These are phyloP conservation scores for Bryum argenteum DNA, from an alignment of 225 moss, liverwort and hornwort genomes.

Conservation along the genomic window DNA sequence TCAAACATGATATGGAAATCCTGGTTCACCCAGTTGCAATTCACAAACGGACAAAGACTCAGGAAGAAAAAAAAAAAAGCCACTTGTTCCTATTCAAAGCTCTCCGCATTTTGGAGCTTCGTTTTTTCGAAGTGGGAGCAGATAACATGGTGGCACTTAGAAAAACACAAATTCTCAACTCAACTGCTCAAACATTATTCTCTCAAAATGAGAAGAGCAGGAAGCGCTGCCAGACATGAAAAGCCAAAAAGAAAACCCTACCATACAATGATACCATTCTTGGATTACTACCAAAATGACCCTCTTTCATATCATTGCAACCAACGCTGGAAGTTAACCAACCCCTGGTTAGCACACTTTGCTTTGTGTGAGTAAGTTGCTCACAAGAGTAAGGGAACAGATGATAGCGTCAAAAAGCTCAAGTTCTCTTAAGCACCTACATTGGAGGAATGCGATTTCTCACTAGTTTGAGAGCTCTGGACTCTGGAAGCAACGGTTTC, in stretches of 20 bases:
- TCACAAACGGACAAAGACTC: neutral
- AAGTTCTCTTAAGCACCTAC: too few relatives aligned
- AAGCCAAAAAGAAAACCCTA: neutral
- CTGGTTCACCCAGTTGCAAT: constrained; percentile 21
- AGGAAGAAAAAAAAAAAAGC: neutral
- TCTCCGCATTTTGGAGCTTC: neutral
- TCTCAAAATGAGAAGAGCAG: neutral
- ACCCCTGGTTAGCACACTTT: neutral
- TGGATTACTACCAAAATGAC: neutral
- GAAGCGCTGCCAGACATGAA: constrained; percentile 7
- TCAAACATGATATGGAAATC: constrained; percentile 9
- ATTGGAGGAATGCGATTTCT: too few relatives aligned
- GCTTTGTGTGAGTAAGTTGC: neutral
- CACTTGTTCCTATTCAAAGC: neutral
- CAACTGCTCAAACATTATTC: neutral
- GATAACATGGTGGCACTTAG: constrained; percentile 6
- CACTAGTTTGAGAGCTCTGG: constrained; percentile 10
- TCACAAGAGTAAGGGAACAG: neutral
- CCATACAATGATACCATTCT: neutral
- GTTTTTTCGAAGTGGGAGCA: neutral
- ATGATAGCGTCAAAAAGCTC: too few relatives aligned
- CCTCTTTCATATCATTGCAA: neutral
- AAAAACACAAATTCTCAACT: neutral
- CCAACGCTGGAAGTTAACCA: neutral
- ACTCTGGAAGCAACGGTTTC: constrained; percentile 41